Evolutionary conservation across 2,329 filamentous ascomycete genomes (phyloP), one percentile per base, ranked within the genome.

Genomic region (Beauveria sp.): DNA sequence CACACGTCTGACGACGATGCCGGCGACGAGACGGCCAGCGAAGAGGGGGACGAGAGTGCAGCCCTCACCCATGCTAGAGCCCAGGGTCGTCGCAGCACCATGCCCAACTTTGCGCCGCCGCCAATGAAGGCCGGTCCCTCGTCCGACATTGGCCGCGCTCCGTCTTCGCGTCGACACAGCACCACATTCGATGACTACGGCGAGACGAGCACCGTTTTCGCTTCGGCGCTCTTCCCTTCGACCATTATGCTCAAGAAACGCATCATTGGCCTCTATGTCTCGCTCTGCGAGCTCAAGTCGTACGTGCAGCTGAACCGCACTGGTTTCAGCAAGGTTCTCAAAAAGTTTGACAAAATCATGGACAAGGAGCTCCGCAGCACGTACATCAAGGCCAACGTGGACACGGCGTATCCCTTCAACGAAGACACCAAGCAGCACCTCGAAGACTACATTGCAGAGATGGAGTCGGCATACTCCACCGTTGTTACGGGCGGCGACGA

Each of bases 261-360:
- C 59, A 88, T 91, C 60, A 86, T 96, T 66, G 86, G 86, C 70
- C 80, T 92, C 63, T 99, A 97, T 71, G 94, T 99, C 51, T 89
- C 91, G 66, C 79, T 97, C 20, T 97, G 93, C 76, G 94, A 97
- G 73, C 84, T 99, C 69, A 96, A 96, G 71, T 97, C 93, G 2
- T 99, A 92, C 70, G 87, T 92, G 60, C 93, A 97, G 76, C 84
- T 99, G 64, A 99, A 99, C 80, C 89, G 90, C 75, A 99, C 94
- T 0, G 94, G 94, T 14, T 99, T 99, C 76, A 85, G 88, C 69
- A 99, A 99, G 76, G 92, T 96, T 0, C 77, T 97, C 66, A 99
- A 99, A 77, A 99, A 99, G 75, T 99, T 94, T 70, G 94, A 99
- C 80, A 99, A 99, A 79, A 97, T 90, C 61, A 77, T 96, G 62